Evolutionary conservation across 2,329 filamentous ascomycete genomes (phyloP), one percentile per base, ranked within the genome.

Genomic region (Fusarium beomiforme): DNA sequence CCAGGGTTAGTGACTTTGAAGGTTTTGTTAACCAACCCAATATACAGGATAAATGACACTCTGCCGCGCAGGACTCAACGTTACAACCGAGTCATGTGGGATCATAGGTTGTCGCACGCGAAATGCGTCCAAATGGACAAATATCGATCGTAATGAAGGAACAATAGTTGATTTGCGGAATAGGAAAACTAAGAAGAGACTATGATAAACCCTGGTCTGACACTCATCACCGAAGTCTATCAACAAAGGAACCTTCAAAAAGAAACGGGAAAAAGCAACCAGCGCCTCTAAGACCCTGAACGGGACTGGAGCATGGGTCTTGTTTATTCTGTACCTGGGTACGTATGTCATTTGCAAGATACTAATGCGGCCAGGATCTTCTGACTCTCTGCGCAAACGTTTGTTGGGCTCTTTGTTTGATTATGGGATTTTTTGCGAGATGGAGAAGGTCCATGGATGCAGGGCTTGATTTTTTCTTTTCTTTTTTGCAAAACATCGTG

Each of bases 251-350:
- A 43, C 41, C 39, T 6, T 33, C 43, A 46, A 57, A 43, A 43
- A 39, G 37, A 41, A 31, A 43, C 19, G 29, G 19, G 68, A 59
- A 68, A 63, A 42, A 49, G 57, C 46, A 64, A 44, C 53, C 43
- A 62, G 44, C 26, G 34, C 54, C 57, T 57, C 34, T 36, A 49
- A 51, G 68, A 62, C 58, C 61, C 46, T 61, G 64, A 64, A 51
- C 19, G 23, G 19, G 39, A 63, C 51, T 11, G 49, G 53, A 69
- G 49, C 65, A 69, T 65, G 60, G 60, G 54, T 24, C 53, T 36
- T 47, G 33, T 55, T 56, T 59, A 37, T 41, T 50, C 31, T 36
- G 21, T 36, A 68, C 51, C 64, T 54, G 53, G 59, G 57, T 59
- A 51, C n/a, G 31, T 11, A 37, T 51, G 34, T 34, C 42, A 37